Evolutionary conservation across 2,329 filamentous ascomycete species (phyloP).

Genomic region (Scleromitrula shiraiana): DNA sequence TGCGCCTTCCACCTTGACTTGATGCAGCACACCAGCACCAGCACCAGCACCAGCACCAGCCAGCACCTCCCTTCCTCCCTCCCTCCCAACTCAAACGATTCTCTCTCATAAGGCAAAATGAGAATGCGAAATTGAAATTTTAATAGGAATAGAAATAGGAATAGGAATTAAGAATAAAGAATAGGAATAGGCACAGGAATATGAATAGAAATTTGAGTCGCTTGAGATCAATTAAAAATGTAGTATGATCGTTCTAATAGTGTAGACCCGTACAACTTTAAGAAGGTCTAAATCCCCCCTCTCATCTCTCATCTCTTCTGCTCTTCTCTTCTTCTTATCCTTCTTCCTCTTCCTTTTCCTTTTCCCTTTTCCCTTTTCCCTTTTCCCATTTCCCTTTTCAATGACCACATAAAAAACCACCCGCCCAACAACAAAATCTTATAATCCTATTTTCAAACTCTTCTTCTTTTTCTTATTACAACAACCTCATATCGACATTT

Average conservation of each 20-base stretch:
- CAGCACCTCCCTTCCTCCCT: background rate
- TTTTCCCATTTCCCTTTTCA: background rate
- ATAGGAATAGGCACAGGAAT: no score
- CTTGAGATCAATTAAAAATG: no score
- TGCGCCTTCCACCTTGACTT: no score
- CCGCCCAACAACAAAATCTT: background rate
- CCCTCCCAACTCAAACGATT: background rate
- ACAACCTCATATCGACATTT: conserved; percentile 17
- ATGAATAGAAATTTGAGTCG: no score
- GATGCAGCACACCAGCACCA: no score
- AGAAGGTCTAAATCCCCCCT: no score
- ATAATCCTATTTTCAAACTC: background rate
- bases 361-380: background rate
- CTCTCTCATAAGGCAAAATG: conserved; percentile 17
- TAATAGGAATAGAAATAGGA: no score
- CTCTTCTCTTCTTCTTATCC: conserved; percentile 12
- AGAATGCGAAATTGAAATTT: no score
- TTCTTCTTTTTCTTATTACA: background rate
- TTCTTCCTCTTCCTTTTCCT: conserved; percentile 11
- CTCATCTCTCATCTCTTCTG: no score
- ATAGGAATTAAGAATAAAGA: no score
- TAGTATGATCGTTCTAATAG: no score
- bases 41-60: background rate
- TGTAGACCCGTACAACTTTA: no score
- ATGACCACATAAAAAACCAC: background rate